phyloP scores from a whole-genome alignment of 1,284 basidiomycete genomes.

The Ustilago xerochloae region DNA sequence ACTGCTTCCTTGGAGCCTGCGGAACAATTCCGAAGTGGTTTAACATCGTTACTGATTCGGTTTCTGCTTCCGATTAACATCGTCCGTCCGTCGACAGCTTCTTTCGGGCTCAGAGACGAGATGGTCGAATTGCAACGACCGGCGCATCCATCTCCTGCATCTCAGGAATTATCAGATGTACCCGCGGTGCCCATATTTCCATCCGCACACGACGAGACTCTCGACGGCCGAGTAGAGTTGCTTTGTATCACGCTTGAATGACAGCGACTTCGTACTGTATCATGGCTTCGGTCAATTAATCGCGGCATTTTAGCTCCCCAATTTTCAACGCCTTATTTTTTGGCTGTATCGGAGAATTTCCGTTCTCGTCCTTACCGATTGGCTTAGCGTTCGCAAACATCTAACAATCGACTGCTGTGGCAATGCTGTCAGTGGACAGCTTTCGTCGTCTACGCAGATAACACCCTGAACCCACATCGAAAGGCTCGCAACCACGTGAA shows the following conservation, averaged over 20 bases:
- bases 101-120: constrained; percentile 7
- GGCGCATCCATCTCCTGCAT: neutral
- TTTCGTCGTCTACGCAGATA: no score
- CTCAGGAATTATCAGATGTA: neutral
- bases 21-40: neutral
- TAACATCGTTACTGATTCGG: neutral
- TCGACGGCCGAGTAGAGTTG: constrained; percentile 40
- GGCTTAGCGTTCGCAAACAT: no score
- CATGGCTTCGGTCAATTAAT: neutral
- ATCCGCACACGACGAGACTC: constrained; percentile 26
- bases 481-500: neutral
- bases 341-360: constrained; percentile 6
- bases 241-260: constrained; percentile 19
- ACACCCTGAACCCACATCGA: constrained; percentile 9
- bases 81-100: neutral
- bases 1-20: neutral
- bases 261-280: no score
- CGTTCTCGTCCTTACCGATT: neutral
- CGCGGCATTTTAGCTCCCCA: neutral
- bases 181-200: constrained; percentile 23
- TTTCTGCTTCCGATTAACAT: neutral
- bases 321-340: neutral
- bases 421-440: no score
- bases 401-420: no score
- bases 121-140: constrained; percentile 16